A percentile compares a stretch with the other conserved stretches of the same genome.
phyloP scores from a whole-genome alignment of 352 stramenopile species.

The Pythium diclinum region DNA sequence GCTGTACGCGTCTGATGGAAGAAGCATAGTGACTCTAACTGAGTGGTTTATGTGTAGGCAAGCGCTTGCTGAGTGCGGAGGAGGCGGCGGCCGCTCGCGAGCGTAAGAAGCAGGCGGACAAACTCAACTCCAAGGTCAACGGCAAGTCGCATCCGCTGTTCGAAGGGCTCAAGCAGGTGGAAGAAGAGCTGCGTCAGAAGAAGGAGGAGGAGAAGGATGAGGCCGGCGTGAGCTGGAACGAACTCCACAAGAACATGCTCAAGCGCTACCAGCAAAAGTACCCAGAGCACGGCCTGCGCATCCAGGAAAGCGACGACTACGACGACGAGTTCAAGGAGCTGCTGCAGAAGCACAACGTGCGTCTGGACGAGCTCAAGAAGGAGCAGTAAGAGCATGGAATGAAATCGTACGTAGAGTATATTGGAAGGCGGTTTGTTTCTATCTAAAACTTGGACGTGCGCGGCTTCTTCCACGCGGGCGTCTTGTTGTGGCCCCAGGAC shows the following conservation, averaged over 20 bases:
- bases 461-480: conserved; percentile 17
- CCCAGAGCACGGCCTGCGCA: conserved; percentile 52
- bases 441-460: conserved; percentile 26
- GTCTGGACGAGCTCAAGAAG: conserved; percentile 55
- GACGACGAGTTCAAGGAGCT: conserved; percentile 85
- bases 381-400: conserved; percentile 29
- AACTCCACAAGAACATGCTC: conserved; percentile 69
- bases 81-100: conserved; percentile 5
- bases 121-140: conserved; percentile 38
- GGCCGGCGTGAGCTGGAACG: conserved; percentile 73
- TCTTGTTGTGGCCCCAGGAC: conserved; percentile 25
- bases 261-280: conserved; percentile 79
- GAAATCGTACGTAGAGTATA: conserved; percentile 28
- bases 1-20: not conserved
- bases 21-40: not conserved
- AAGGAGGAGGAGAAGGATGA: conserved; percentile 46
- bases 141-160: conserved; percentile 56
- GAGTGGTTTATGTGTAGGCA: conserved; percentile 24
- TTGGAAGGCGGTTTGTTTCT: not conserved
- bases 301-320: conserved; percentile 59
- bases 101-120: conserved; percentile 27
- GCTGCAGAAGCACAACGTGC: conserved; percentile 74
- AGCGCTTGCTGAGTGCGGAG: conserved; percentile 34
- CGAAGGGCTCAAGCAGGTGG: conserved; percentile 69
- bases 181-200: conserved; percentile 63